Base-by-base conservation (phyloP, 176 grass and related monocot genomes). In the Cenchrus fungigraminus region DNA sequence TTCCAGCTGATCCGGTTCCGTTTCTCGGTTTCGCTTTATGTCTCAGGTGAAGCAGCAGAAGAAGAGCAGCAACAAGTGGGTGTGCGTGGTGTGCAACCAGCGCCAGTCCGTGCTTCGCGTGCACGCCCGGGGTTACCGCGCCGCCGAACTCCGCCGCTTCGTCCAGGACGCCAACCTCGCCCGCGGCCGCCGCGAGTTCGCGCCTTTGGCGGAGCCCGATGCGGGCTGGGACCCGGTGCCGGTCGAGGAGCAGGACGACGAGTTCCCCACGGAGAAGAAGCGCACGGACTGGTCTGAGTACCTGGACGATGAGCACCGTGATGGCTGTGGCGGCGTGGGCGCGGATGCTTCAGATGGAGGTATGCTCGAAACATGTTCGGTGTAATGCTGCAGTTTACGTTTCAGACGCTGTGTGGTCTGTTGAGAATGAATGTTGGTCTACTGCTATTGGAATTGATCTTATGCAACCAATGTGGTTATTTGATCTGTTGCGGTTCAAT, bases 31-130 rank as follows among this genome's bases (percentile, higher is more conserved):
- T 51, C 28, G 47, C 42, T 31, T 52, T 46, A 12, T 19, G 65
- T 65, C 49, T 73, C 88, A 98, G 95, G 95, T 95, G 57, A 98
- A 98, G 91, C 95, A 86, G 88, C 85, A 93, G 90, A 93, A 90
- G 88, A 97, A 93, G 71, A 90, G 90, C 76, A 86, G 44, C 88
- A 88, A 84, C 87, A 98, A 91, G 52, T 98, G 95, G 95, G 89
- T 88, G 16, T 98, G 95, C 83, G 91, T 52, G 71, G 91, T 98
- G 43, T 98, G 95, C 77, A 98, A 98, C 85, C 87, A 91, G 81
- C 79, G 87, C 74, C 95, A 98, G 89, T 95, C 92, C 56, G 82
- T 91, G 67, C 80, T 88, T 63, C 82, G 79, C 61, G 74, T 98
- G 87, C 80, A 93, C 66, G 89, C 90, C 51, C 75, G 73, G 56